phyloP scores from a whole-genome alignment of 257 asterid genomes.

The Dorcoceras hygrometricum region DNA sequence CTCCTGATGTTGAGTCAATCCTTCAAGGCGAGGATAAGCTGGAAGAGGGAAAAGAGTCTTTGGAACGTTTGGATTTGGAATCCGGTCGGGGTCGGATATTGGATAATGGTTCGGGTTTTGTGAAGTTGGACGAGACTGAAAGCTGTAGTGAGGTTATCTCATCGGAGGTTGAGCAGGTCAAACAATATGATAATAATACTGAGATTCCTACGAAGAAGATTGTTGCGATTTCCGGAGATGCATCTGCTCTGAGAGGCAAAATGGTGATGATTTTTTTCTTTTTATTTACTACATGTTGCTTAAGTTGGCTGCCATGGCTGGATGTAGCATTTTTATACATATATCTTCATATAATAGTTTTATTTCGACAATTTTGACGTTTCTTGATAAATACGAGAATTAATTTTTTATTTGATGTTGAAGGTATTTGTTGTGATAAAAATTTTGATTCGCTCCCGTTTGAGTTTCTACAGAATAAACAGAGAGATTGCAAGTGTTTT shows the following conservation, averaged over 20 bases:
- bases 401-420: not conserved
- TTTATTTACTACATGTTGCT: not conserved
- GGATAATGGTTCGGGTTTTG: constrained; percentile 14
- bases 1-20: constrained; percentile 33
- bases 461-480: too few species aligned
- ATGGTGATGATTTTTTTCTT: constrained; percentile 25
- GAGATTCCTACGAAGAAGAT: constrained; percentile 13
- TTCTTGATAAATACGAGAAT: not conserved
- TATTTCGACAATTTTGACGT: not conserved
- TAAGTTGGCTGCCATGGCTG: not conserved
- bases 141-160: not conserved
- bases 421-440: not conserved
- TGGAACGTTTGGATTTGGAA: constrained; percentile 20
- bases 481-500: too few species aligned
- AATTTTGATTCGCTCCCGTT: not conserved
- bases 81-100: not conserved
- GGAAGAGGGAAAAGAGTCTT: constrained; percentile 17
- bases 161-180: constrained; percentile 18
- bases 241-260: constrained; percentile 23
- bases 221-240: constrained; percentile 17
- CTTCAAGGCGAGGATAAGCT: constrained; percentile 10
- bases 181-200: constrained; percentile 9
- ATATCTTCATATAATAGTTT: not conserved
- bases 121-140: constrained; percentile 18
- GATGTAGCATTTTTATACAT: not conserved